Base-by-base conservation (phyloP, 352 stramenopile genomes). In the Phytophthora meadii region DNA sequence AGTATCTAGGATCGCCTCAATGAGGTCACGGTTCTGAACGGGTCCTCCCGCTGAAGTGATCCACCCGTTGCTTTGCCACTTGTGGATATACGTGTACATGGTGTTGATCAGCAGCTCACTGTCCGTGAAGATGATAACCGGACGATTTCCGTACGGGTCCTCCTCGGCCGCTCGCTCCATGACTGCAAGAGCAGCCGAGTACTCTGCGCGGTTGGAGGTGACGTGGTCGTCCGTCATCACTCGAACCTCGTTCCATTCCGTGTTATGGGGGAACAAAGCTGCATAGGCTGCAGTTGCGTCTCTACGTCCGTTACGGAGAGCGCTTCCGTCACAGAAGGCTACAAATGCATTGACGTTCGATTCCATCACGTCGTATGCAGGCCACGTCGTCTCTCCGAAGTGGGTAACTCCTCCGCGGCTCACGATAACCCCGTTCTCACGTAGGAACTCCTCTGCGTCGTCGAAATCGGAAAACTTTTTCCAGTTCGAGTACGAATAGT, bases 311-410 rank as follows among this genome's bases (percentile, higher is more conserved):
- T 91, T 89, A 39, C 82, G 65, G 3, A 89, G 68, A 2, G 80
- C 80, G 42, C 76, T 87, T 1, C 78, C 80, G 51, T 88, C 82
- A 46, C 82, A 91, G 48, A 89, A 89, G 1, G 77, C 78, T n/a
- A 89, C 79, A 7, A 89, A 67, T n/a, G 78, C 71, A 0, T 56
- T 25, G 11, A n/a, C 47, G 22, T 76, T 57, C 0, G 75, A 49
- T 22, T 84, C 55, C 45, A 75, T 72, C 1, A 77, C 79, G 40
- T 89, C 60, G 17, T 79, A 78, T 34, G 74, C 69, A 4, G 37
- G 53, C 5, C 40, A 48, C 3, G 40, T 62, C 11, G 22, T 6
- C 9, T 36, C 45, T 22, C 32, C 44, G 25, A 17, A n/a, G 54
- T 52, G 28, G 17, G 49, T 44, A n/a, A 24, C 56, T 9, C 25